Conservation (phyloP, 495 filamentous ascomycete genomes). For the Neurospora discreta region DNA sequence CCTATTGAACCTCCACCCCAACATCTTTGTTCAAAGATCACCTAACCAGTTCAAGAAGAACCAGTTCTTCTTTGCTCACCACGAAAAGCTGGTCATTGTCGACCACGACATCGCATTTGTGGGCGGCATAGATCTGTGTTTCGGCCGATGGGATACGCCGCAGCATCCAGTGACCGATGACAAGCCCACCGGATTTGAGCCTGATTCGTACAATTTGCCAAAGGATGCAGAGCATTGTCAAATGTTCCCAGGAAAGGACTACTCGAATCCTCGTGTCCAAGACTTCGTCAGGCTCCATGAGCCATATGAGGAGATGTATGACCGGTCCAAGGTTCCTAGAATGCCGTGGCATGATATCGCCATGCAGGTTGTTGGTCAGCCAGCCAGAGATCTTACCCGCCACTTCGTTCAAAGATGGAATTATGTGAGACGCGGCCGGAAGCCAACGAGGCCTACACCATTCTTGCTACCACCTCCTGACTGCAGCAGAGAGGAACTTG, state of each 20-base stretch:
- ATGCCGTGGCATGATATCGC: slow-evolving; percentile 99
- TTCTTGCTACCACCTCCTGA: slow-evolving; percentile 91
- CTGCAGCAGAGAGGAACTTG: slow-evolving; percentile 72
- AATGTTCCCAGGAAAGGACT: slow-evolving; percentile 96
- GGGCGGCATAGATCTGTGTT: slow-evolving; percentile 94
- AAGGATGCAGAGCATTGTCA: slow-evolving; percentile 93
- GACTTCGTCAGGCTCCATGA: slow-evolving; percentile 92
- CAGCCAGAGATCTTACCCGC: slow-evolving; percentile 83
- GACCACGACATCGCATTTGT: slow-evolving; percentile 96
- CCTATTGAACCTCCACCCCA: slow-evolving; percentile 88
- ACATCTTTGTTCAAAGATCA: slow-evolving; percentile 89
- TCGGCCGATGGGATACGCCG: slow-evolving; percentile 94
- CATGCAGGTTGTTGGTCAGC: slow-evolving; percentile 97
- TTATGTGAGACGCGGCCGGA: slow-evolving; percentile 86
- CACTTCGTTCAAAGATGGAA: slow-evolving; percentile 99
- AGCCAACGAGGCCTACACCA: slow-evolving; percentile 86
- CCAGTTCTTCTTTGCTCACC: slow-evolving; percentile 99
- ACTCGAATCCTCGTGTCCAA: slow-evolving; percentile 89
- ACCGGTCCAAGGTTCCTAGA: slow-evolving; percentile 70
- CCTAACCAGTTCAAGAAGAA: slow-evolving; percentile 98
- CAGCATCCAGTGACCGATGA: slow-evolving; percentile 86
- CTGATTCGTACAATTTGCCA: slow-evolving; percentile 43
- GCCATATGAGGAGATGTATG: slow-evolving; percentile 99
- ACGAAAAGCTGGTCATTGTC: slow-evolving; percentile 92
- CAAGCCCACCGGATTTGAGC: slow-evolving; percentile 89